Base-by-base conservation (phyloP, 306 rosid genomes). In the Dalbergia oliveri region DNA sequence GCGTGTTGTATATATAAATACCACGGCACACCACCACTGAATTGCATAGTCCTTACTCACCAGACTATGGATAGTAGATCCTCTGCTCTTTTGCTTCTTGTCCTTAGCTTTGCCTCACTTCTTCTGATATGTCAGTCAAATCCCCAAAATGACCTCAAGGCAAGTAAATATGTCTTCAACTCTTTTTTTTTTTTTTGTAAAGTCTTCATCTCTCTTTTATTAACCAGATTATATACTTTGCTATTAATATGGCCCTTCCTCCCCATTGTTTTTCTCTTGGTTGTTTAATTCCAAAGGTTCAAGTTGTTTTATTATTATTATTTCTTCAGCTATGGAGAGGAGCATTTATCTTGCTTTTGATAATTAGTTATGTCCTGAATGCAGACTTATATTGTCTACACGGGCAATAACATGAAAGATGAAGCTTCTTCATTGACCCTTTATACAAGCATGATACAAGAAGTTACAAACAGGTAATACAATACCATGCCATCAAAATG, bases 311-410 rank as follows among this genome's bases (percentile, higher is more conserved):
- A 37, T 37, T 5, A 6, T 6, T 26, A 26, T 26, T 26, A 1
- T 37, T 26, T 4, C 4, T 37, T 37, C 7, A 37, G 41, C 41
- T 37, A 37, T 5, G 7, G 41, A 37, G 7, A 37, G 5, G 41
- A 37, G 7, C 41, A 37, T 43, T 43, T 43, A 6, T 43, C 54
- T 1, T 53, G 11, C 12, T 78, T 56, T 12, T 72, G 41, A 15
- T 66, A 19, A 70, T 15, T 7, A 43, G 11, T 6, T 43, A 7
- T 43, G 19, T 34, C 77, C 26, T 18, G n/a, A 13, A 16, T 70
- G 78, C 86, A 87, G 88, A 72, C 68, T 2, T 87, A 87, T 35
- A 84, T 87, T 67, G 79, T 87, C 37, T 87, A 85, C 14, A 76
- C 82, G 73, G 86, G 90, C n/a, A 53, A 66, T 31, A 67, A 43